Evolutionary conservation across 140 eudicot genomes (phyloP), one percentile per base, ranked within the genome.

Genomic region (Anethum foeniculum): DNA sequence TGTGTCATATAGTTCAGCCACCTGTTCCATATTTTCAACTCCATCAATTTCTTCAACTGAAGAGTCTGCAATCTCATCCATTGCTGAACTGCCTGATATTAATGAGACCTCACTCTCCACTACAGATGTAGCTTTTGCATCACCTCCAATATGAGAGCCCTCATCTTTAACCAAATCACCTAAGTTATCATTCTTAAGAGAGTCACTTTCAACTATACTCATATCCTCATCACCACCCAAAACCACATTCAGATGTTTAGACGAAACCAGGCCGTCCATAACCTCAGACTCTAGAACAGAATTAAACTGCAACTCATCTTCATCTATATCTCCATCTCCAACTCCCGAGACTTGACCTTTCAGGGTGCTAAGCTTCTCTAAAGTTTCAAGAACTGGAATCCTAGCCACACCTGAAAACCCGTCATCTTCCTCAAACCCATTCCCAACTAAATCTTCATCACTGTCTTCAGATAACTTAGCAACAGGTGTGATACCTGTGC

Each of bases 381-480:
- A 75, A 65, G 52, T 46, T 78, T 80, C 87, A 81, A 71, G 52
- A 82, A 68, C 76, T 1, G 87, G 87, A 69, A 84, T 71, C 80
- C 80, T 82, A 47, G 27, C 90, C 32, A 82, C 38, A 68, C 85
- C 80, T 0, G 80, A 82, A 80, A 81, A 83, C 67, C 51, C 78
- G 39, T 71, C 77, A 39, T 85, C 90, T 74, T 87, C 93, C 36
- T 67, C 48, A 49, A 51, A 77, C 49, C 38, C 87, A 85, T 80
- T 88, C 46, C 67, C 44, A n/a, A 78, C 85, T 78, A 87, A 85
- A 64, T 86, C 91, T 69, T 83, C 80, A 47, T 86, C 93, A 38
- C 88, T 79, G 80, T 86, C 85, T n/a, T 82, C 39, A 6, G 93
- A 87, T 81, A 92, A 68, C 79, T 75, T 82, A 2, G 96, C 94